Evolutionary conservation across 202 grass and related monocot species (phyloP).

Genomic region (Panicum hallii): DNA sequence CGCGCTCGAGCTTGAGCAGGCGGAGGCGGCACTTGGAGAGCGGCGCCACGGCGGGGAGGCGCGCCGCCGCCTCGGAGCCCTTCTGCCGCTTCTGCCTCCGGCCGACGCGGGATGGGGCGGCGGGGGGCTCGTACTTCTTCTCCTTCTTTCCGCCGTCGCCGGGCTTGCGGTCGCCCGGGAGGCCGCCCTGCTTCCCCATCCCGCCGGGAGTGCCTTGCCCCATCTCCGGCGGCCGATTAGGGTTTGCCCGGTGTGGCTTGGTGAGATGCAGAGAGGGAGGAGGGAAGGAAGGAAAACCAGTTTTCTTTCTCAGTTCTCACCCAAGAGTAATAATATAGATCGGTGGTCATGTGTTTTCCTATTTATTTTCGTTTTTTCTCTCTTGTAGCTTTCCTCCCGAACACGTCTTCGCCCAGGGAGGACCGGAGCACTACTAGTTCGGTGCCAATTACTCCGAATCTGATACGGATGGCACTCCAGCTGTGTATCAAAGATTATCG

Average conservation of each 20-base stretch:
- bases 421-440: too few relatives aligned
- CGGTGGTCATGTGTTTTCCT: too few relatives aligned
- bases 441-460: too few relatives aligned
- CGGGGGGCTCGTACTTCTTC: conserved; percentile 81
- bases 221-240: conserved; percentile 60
- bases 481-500: too few relatives aligned
- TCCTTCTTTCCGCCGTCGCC: conserved; percentile 78
- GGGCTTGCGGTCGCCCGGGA: conserved; percentile 71
- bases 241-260: conserved; percentile 42
- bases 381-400: too few relatives aligned
- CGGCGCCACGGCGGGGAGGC: conserved; percentile 76
- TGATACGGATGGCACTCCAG: too few relatives aligned
- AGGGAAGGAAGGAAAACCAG: neutral
- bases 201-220: conserved; percentile 81
- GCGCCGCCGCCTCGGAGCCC: conserved; percentile 77
- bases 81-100: conserved; percentile 90
- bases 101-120: conserved; percentile 85
- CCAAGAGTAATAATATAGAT: neutral
- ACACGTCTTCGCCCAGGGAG: too few relatives aligned
- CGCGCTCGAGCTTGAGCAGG: conserved; percentile 88
- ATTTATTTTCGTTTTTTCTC: too few relatives aligned
- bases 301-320: neutral
- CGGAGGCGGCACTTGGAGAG: conserved; percentile 92
- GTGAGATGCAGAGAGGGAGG: neutral
- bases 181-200: conserved; percentile 78